Evolutionary conservation across 176 grass and related monocot genomes (phyloP), one percentile per base, ranked within the genome.

Genomic region (Zoysia pacifica): DNA sequence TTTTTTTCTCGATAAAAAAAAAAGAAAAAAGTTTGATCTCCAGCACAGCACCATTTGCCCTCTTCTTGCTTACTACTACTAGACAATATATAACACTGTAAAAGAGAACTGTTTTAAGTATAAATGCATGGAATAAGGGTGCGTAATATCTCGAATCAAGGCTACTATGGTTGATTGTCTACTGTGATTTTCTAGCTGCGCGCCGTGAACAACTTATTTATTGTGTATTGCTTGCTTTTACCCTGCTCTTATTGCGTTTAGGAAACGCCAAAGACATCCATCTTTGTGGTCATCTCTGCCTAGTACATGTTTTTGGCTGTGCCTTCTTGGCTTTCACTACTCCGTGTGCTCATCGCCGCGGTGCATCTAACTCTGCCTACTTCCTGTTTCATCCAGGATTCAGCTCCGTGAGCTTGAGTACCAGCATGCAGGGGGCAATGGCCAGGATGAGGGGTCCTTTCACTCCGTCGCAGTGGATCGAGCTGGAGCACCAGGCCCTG

Each of bases 401-500:
- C 73, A 84, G 70, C 85, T 90, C 91, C 13, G 70, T 82, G 69
- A 82, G 85, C 90, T 84, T 90, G 83, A 88, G 81, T 83, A 79
- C 70, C 81, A 89, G 84, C 77, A 81, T 97, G 70, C 90, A 92
- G 69, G 89, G 83, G 5, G 87, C 85, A 51, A 86, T 94, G 81
- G 86, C 87, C 85, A 81, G 95, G 84, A 67, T 87, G 72, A 92
- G 91, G 79, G 90, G 81, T 7, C 95, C 95, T 45, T 98, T 98
- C 88, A 98, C 95, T 14, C 90, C 92, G 66, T 93, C 92, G 38
- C 95, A 98, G 70, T 98, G 95, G 95, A 89, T 93, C 75, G 95
- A 98, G 83, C 78, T 98, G 80, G 95, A 98, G 72, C 95, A 94
- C 81, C 95, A 98, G 77, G 95, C 92, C 48, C 87, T 98, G 87